A percentile compares a stretch with the other conserved stretches of the same genome.
phyloP scores from a whole-genome alignment of 441 rosid species.

The Biscutella auriculata region DNA sequence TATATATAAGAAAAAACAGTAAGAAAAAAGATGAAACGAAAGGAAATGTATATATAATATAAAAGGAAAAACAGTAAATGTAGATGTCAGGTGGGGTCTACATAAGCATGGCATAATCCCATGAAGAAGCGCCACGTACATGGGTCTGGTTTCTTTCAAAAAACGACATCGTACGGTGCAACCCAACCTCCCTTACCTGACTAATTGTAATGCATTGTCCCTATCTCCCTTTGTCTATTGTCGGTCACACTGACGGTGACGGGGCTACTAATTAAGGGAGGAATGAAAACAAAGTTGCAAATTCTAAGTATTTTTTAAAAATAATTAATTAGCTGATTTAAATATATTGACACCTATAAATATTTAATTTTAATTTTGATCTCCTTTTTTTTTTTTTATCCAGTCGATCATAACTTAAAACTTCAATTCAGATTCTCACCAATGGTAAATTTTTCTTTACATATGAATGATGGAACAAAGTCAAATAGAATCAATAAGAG shows the following conservation, averaged over 20 bases:
- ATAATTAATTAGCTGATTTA: no score
- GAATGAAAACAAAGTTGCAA: no score
- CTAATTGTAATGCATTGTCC: neutral
- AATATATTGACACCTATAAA: no score
- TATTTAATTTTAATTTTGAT: no score
- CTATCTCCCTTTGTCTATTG: neutral
- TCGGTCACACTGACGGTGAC: conserved; percentile 14
- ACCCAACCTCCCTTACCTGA: neutral
- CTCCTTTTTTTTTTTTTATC: no score
- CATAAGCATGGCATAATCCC: neutral
- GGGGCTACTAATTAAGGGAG: no score
- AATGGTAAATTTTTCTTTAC: no score
- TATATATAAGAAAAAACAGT: neutral
- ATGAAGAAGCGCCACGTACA: conserved; percentile 8
- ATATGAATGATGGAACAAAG: no score
- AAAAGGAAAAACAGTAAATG: neutral
- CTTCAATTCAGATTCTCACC: neutral
- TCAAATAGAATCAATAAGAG: no score
- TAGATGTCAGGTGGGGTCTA: conserved; percentile 5
- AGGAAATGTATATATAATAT: neutral
- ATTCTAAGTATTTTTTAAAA: no score
- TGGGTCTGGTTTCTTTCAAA: neutral
- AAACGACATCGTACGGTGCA: conserved; percentile 11
- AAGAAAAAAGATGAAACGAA: neutral
- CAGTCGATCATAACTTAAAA: no score